Base-by-base conservation (phyloP, 2,329 filamentous ascomycete species). In the Fusarium heterosporum region DNA sequence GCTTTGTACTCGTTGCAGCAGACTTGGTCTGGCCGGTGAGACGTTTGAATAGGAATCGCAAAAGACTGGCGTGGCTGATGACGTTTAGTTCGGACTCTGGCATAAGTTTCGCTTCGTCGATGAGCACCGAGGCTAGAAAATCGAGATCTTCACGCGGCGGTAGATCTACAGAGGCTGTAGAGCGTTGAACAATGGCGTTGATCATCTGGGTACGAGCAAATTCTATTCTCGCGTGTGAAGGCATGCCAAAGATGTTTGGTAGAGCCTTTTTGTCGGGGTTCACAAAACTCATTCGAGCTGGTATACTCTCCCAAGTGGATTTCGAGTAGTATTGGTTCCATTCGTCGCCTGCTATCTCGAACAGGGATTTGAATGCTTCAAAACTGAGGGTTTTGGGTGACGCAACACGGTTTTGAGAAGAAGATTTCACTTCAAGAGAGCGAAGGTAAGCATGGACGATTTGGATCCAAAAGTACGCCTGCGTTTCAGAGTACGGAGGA, bases 401-500 rank as follows among this genome's bases (percentile, higher is more conserved):
- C 22, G 62, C 67, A 3, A 56, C 55, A 1, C 29, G 40, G 0
- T 25, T 8, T 1, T 40, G n/a, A 2, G 54, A 41, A 2, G 38
- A 17, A 1, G 48, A 8, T 6, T 48, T 38, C 1, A 13, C 14
- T 3, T 71, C 68, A 1, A 73, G 22, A 0, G 70, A 71, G 3
- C 60, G 43, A 4, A 71, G 17, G 5, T 66, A 61, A 2, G 71
- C 63, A 4, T 76, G 74, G 1, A 68, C 64, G 2, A 73, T 51
- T 41, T 77, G 74, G 0, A 76, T 67, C 74, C 75, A 77, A 42
- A 77, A 77, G 41, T 76, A 76, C 1, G 74, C 72, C 32, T 76
- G 75, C 0, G 75, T 77, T 60, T 76, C 74, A 3, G 75, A 77
- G 48, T 75, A 77, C 2, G 74, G 70, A 4, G 65, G 38, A 1